Evolutionary conservation across 176 grass and related monocot species (phyloP), one percentile per base, ranked within the genome.

Genomic region (Carex scoparia): DNA sequence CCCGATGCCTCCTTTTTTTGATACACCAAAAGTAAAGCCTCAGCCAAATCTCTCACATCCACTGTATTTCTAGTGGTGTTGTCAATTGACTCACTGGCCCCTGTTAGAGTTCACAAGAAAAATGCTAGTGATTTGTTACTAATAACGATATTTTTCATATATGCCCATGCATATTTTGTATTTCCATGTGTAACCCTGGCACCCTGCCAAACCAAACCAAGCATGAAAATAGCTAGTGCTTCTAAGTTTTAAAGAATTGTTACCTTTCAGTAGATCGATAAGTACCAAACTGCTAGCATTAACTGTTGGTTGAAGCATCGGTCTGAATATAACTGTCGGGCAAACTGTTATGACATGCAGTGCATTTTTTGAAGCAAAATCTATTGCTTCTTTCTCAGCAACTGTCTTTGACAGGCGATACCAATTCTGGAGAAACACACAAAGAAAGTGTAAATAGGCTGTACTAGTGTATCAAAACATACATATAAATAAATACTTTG

Each of bases 1-100:
- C 88, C 92, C 9, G 87, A 77, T 4, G 87, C 94, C 86, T 81
- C 88, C 11, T 92, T 38, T 4, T 85, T 68, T 48, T 94, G 76
- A 32, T 88, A 89, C 23, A 84, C 55, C 53, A 97, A 73, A 8
- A 88, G 7, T 4, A 97, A 84, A 1, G 90, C 94, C 14, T 80
- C 81, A 4, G 77, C 90, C n/a, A 94, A 70, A 79, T 97, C 94
- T 53, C 87, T 79, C 18, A 92, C 94, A 81, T 92, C 92, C 81
- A 94, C 90, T 51, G 89, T 33, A 79, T 85, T 87, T 71, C 64
- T 68, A 33, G 0, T 56, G 82, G 44, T 88, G 19, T 88, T 78
- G 0, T 87, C 61, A 30, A 82, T 66, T 4, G 54, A 70, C 0
- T 81, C 65, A 3, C 6, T 7, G 28, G 11, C 84, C 7, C 88